These are phyloP conservation scores for Hymenoscyphus albidus DNA, from an alignment of 2,329 filamentous ascomycete genomes.

Conservation along the genomic window DNA sequence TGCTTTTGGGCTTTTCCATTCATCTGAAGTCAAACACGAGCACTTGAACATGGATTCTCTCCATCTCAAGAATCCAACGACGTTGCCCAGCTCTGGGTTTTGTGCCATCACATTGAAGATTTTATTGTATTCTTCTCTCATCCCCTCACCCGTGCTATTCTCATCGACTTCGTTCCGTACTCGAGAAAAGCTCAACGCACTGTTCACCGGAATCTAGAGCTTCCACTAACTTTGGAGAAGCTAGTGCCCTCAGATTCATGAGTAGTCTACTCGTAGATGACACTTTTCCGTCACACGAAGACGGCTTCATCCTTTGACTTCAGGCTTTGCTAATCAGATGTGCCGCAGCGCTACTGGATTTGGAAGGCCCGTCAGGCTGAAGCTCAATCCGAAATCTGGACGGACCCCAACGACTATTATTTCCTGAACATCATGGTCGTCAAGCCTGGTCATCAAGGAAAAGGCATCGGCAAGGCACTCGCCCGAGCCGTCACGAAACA, in stretches of 20 bases:
- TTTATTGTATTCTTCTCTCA: background rate
- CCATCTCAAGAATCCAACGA: background rate
- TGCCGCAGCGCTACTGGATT: constrained; percentile 11
- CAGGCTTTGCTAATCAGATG: background rate
- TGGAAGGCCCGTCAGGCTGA: constrained; percentile 65
- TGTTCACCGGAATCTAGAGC: background rate
- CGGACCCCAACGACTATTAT: constrained; percentile 64
- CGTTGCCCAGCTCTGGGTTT: background rate
- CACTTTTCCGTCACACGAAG: background rate
- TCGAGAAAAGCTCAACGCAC: background rate
- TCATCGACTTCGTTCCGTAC: background rate
- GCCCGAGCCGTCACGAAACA: constrained; percentile 59
- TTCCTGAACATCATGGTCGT: constrained; percentile 76
- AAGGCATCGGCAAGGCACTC: constrained; percentile 61
- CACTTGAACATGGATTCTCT: background rate
- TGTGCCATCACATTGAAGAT: background rate
- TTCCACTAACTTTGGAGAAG: background rate
- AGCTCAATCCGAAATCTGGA: constrained; percentile 61
- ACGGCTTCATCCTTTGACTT: background rate
- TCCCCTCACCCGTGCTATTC: background rate
- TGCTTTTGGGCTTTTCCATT: background rate
- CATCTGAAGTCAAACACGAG: background rate
- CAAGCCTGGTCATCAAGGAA: constrained; percentile 59
- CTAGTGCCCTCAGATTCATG: background rate
- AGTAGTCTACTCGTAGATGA: background rate